phyloP scores from a whole-genome alignment of 305 asterid genomes.

The Plantago rigida region DNA sequence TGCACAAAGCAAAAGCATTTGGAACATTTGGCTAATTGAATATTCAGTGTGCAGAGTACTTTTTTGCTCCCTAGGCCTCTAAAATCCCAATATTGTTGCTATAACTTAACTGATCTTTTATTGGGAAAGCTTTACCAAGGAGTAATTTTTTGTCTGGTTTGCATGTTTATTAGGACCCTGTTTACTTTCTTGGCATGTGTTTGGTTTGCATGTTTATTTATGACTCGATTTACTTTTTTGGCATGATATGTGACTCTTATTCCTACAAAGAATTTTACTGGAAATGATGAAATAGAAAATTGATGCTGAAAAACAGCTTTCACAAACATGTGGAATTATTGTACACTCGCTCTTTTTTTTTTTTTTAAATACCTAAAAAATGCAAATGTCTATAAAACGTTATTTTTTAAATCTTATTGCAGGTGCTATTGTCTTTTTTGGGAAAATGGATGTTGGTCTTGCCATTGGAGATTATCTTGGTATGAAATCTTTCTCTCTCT shows the following conservation, averaged over 20 bases:
- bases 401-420: conserved; percentile 26
- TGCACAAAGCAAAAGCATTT: not conserved
- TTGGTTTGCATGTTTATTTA: not conserved
- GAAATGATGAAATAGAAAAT: not conserved
- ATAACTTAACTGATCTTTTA: conserved; percentile 5
- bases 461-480: conserved; percentile 55
- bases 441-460: conserved; percentile 41
- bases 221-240: not conserved
- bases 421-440: conserved; percentile 49
- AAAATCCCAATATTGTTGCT: conserved; percentile 15
- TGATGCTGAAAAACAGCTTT: not conserved
- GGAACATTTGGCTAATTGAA: not conserved
- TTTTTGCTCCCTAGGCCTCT: not conserved
- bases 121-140: conserved; percentile 7
- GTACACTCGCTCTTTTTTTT: not conserved
- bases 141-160: not conserved
- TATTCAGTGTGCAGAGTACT: not conserved
- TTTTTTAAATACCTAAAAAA: not conserved
- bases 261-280: not conserved
- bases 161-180: not conserved
- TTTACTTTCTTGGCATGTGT: not conserved
- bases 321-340: not conserved
- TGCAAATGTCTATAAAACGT: conserved; percentile 10
- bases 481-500: conserved; percentile 18
- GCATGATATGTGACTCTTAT: not conserved